Evolutionary conservation across 257 asterid species (phyloP), one percentile per base, ranked within the genome.

Genomic region (Capsicum baccatum): DNA sequence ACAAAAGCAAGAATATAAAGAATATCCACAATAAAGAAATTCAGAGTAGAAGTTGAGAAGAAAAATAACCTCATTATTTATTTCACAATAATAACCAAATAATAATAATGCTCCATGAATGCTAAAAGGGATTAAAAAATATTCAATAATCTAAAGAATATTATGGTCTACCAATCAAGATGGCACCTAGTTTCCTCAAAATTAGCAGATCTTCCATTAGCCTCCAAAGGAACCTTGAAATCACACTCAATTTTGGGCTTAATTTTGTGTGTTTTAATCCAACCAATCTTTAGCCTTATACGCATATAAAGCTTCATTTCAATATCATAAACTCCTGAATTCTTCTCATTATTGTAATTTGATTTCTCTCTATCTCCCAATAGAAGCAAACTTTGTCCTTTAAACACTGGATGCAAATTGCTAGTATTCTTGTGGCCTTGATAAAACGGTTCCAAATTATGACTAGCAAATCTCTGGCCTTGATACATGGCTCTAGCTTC

Each of bases 201-300:
- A 74, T 19, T 84, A 0, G 84, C 81, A 9, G 92, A 85, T 83
- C 87, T 84, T 9, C 93, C 93, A 83, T 87, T 92, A 11, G 91
- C 82, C 6, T 8, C 63, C 91, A 93, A 82, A 44, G 97, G 98
- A 48, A 95, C 84, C 85, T 84, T 81, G 88, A 95, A 78, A 83
- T 91, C 92, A 86, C 98, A 95, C 55, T 92, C 90, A 66, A 92
- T 93, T 89, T 89, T 91, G 54, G 97, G 94, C 90, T 91, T 95
- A n/a, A 93, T 80, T 58, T 57, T 92, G 13, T 88, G 70, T 0
- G 94, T 86, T 79, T 87, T 93, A 56, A 93, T 84, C 82, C 89
- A 82, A 82, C 87, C 79, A 59, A 89, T 86, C 86, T 88, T 92
- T 83, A 93, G 64, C 68, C 97, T 80, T 8, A 71, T 56, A n/a